Base-by-base conservation (phyloP, 2,329 filamentous ascomycete genomes). In the Colletotrichum costaricense region DNA sequence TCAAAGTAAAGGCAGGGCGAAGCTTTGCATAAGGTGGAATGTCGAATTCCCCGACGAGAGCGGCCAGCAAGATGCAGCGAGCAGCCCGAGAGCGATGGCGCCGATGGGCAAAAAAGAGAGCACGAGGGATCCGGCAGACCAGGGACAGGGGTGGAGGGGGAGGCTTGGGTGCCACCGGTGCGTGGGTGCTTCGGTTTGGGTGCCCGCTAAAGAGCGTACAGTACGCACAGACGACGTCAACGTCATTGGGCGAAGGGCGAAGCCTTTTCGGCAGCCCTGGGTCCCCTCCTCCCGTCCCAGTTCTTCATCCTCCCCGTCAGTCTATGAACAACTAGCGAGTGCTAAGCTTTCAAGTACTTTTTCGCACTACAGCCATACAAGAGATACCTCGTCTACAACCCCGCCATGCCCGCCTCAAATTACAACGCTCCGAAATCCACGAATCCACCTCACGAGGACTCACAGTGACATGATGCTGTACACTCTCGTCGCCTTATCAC, bases 101-200 rank as follows among this genome's bases (percentile, higher is more conserved):
- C 42, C 42, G 42, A 49, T 49, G 42, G 42, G 42, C 38, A 42
- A 42, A 42, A 46, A 42, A 49, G 58, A 71, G 28, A 68, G 58
- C 65, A 72, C 69, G 57, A 72, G 65, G 65, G 56, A 63, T 54
- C 69, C 69, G 67, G 58, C 65, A 69, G 33, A 26, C 69, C 58
- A 54, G 65, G 69, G 65, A 33, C 5, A 42, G 38, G 22, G 49
- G 42, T 22, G 16, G 38, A 14, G 35, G 38, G 38, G 38, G 30
- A 30, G 30, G 33, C 33, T 33, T 35, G 33, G 33, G 42, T 46
- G 38, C 38, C 35, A 38, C 35, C 11, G 35, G 12, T 38, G 35
- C 33, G 35, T 38, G 35, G 35, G 35, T 42, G 38, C 16, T 42
- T 42, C 38, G 38, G 38, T 42, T 42, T 42, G 42, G 22, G 63